phyloP scores from a whole-genome alignment of 2,329 filamentous ascomycete species.

The Immersiporthe knoxdaviesiana region DNA sequence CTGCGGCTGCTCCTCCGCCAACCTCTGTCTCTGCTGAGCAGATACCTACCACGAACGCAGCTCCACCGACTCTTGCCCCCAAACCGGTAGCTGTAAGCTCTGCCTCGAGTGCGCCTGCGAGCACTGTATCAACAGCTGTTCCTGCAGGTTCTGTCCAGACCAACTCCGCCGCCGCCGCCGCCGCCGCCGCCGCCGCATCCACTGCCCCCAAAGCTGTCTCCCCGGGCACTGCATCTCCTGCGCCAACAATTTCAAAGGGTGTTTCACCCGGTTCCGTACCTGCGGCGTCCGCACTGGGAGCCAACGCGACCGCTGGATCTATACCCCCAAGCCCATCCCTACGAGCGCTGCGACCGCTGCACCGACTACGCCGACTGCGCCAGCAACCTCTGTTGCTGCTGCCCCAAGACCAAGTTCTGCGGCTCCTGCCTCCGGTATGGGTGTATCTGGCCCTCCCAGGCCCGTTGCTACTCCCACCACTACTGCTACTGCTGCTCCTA shows the following conservation, averaged over 20 bases:
- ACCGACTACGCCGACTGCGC: neutral
- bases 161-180: neutral
- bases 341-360: neutral
- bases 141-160: constrained; percentile 1
- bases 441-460: neutral
- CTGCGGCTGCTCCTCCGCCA: neutral
- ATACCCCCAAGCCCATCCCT: neutral
- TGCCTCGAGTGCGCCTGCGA: neutral
- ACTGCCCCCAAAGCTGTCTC: neutral
- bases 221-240: neutral
- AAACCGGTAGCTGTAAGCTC: neutral
- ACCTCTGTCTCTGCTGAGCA: neutral
- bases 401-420: neutral
- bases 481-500: neutral
- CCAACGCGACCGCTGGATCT: neutral
- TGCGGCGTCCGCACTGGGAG: neutral
- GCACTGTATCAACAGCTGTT: neutral
- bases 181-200: neutral
- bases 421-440: neutral
- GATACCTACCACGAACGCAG: neutral
- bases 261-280: neutral
- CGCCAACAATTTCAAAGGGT: neutral
- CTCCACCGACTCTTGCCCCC: neutral
- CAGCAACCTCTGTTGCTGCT: neutral
- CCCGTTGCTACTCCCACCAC: neutral